phyloP scores from a whole-genome alignment of 2,329 filamentous ascomycete genomes.

The Plectosphaerella sp. region DNA sequence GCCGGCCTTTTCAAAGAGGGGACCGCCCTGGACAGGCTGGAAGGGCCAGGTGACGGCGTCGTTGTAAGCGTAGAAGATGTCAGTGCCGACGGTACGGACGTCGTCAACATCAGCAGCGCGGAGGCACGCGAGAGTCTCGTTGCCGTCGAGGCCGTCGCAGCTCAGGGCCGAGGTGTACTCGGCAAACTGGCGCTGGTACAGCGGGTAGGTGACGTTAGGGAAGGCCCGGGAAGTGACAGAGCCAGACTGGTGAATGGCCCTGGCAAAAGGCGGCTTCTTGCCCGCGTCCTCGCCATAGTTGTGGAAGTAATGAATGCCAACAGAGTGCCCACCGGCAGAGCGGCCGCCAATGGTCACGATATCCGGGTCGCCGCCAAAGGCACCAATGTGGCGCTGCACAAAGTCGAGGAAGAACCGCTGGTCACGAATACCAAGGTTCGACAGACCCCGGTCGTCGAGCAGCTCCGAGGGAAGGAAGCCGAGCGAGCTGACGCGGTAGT shows the following conservation, averaged over 20 bases:
- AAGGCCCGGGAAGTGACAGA: conserved; percentile 31
- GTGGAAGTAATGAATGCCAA: conserved; percentile 32
- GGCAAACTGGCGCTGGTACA: conserved; percentile 26
- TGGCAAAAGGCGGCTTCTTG: conserved; percentile 23
- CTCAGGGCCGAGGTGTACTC: conserved; percentile 21
- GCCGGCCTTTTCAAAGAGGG: conserved; percentile 40
- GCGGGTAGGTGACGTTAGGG: conserved; percentile 25
- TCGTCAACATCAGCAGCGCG: conserved; percentile 26
- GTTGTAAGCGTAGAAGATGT: conserved; percentile 30
- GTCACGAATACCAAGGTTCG: conserved; percentile 52
- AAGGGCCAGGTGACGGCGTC: conserved; percentile 42
- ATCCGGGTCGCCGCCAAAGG: conserved; percentile 48
- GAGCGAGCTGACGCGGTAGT: conserved; percentile 30
- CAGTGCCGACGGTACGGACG: conserved; percentile 31
- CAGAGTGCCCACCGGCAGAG: conserved; percentile 42
- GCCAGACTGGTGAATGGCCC: conserved; percentile 30
- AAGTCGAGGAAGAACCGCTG: conserved; percentile 48
- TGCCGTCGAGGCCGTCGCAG: conserved; percentile 21
- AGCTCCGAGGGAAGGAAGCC: conserved; percentile 39
- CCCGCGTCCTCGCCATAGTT: conserved; percentile 26
- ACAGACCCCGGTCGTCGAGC: conserved; percentile 25
- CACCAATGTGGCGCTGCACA: conserved; percentile 45
- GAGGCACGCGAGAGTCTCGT: conserved; percentile 31
- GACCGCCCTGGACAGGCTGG: conserved; percentile 40
- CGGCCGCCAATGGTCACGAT: conserved; percentile 52